phyloP scores from a whole-genome alignment of 2,329 filamentous ascomycete genomes.

The Colletotrichum limetticola region DNA sequence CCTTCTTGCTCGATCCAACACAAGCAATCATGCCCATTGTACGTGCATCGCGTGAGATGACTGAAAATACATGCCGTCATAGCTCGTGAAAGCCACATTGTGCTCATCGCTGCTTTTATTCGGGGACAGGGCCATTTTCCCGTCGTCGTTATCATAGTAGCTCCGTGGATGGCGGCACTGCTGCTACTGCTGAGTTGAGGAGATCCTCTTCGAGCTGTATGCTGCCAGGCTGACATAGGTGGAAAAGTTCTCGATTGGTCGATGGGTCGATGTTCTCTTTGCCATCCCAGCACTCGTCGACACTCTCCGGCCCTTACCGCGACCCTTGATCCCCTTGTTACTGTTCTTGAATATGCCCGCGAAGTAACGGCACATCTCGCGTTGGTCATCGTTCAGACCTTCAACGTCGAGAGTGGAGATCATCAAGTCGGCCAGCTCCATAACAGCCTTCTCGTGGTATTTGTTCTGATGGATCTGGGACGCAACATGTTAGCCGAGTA shows the following conservation, averaged over 20 bases:
- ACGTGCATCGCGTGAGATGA: slow-evolving; percentile 15
- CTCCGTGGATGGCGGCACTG: slow-evolving; percentile 12
- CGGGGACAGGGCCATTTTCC: slow-evolving; percentile 28
- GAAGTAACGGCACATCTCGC: slow-evolving; percentile 87
- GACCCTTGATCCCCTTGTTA: slow-evolving; percentile 74
- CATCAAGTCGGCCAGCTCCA: slow-evolving; percentile 77
- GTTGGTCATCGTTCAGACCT: slow-evolving; percentile 72
- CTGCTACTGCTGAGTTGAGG: slow-evolving; percentile 26
- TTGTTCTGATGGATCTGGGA: slow-evolving; percentile 89
- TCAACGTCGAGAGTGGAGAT: slow-evolving; percentile 71
- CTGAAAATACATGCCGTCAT: slow-evolving; percentile 24
- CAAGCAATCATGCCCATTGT: no score
- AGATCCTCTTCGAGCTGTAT: slow-evolving; percentile 26
- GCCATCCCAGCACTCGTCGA: slow-evolving; percentile 39
- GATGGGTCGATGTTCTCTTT: slow-evolving; percentile 28
- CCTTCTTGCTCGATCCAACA: no score
- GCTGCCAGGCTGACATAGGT: slow-evolving; percentile 16
- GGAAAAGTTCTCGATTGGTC: slow-evolving; percentile 25
- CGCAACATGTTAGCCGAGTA: neutral
- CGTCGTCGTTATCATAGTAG: slow-evolving; percentile 19
- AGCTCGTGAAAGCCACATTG: slow-evolving; percentile 13
- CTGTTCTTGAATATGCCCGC: slow-evolving; percentile 92
- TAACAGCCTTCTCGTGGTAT: slow-evolving; percentile 83
- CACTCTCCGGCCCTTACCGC: slow-evolving; percentile 85
- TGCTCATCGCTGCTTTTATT: slow-evolving; percentile 27